Percentiles rank a stretch among this genome's conserved stretches.
Evolutionary conservation across 305 asterid genomes (phyloP).

Genomic region (Solanum chacoense): DNA sequence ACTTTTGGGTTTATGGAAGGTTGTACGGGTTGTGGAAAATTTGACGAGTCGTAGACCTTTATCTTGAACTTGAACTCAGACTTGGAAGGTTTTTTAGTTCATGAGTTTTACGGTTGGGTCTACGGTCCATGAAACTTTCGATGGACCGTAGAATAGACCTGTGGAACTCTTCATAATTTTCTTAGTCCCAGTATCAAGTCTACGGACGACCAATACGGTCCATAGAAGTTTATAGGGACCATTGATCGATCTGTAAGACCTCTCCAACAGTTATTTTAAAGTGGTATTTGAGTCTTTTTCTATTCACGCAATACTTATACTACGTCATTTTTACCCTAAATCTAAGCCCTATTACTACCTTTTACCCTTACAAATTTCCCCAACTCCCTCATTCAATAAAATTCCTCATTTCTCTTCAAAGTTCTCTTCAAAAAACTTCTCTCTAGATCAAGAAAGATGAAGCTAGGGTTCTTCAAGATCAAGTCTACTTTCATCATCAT

Average conservation of each 20-base stretch:
- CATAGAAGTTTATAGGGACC: not conserved
- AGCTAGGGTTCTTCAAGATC: not conserved
- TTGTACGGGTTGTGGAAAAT: not conserved
- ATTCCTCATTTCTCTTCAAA: not conserved
- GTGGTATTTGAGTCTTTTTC: not conserved
- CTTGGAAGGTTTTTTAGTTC: not conserved
- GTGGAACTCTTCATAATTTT: not conserved
- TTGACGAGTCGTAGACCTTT: not conserved
- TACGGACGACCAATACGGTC: not conserved
- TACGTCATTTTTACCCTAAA: not conserved
- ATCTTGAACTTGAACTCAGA: not conserved
- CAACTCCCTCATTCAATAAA: not conserved
- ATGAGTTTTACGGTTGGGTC: not conserved
- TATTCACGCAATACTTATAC: not conserved
- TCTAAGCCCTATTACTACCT: not conserved
- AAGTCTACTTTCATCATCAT: not conserved
- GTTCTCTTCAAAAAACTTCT: not conserved
- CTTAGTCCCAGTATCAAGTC: not conserved
- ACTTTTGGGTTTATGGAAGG: not conserved
- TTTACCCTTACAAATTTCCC: not conserved
- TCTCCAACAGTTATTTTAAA: not conserved
- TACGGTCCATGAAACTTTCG: not conserved
- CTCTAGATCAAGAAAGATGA: not conserved
- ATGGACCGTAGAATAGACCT: not conserved
- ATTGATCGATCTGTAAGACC: not conserved